Conservation (phyloP, 192 early-diverging fungal species). For the Coemansia interrupta region DNA sequence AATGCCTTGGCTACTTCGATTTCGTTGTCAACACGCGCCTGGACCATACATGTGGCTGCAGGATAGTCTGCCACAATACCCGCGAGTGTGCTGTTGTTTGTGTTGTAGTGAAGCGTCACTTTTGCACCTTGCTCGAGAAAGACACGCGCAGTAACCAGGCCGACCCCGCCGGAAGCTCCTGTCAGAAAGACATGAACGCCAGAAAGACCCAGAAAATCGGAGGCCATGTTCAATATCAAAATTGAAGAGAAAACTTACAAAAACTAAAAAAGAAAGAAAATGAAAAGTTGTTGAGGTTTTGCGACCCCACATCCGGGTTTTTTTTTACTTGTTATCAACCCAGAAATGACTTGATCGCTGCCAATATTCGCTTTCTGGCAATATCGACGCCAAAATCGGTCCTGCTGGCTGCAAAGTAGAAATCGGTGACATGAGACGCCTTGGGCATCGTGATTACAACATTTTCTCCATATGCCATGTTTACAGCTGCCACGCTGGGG, state of each 20-base stretch:
- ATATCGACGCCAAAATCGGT: constrained; percentile 46
- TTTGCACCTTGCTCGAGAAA: constrained; percentile 54
- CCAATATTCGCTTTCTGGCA: constrained; percentile 32
- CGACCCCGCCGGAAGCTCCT: constrained; percentile 59
- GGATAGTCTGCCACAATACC: constrained; percentile 36
- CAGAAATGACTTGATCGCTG: constrained; percentile 31
- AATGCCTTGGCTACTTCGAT: constrained; percentile 26
- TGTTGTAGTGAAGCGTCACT: constrained; percentile 57
- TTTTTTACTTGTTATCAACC: neutral
- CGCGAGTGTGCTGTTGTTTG: constrained; percentile 14
- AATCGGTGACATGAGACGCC: constrained; percentile 48
- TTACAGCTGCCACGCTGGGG: constrained; percentile 8
- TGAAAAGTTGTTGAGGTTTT: too few species aligned
- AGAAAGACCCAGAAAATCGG: constrained; percentile 30
- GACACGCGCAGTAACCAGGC: constrained; percentile 39
- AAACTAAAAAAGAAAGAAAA: too few species aligned
- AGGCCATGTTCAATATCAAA: constrained; percentile 7
- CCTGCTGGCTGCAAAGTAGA: constrained; percentile 31
- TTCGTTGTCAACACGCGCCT: constrained; percentile 50
- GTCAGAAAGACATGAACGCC: constrained; percentile 56
- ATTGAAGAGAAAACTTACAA: too few species aligned
- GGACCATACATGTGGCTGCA: constrained; percentile 8
- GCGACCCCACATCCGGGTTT: too few species aligned
- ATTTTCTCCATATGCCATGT: constrained; percentile 17
- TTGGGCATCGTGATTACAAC: constrained; percentile 43